A percentile compares a stretch with the other conserved stretches of the same genome.
phyloP scores from a whole-genome alignment of 2,329 filamentous ascomycete species.

The Penicillium sp. region DNA sequence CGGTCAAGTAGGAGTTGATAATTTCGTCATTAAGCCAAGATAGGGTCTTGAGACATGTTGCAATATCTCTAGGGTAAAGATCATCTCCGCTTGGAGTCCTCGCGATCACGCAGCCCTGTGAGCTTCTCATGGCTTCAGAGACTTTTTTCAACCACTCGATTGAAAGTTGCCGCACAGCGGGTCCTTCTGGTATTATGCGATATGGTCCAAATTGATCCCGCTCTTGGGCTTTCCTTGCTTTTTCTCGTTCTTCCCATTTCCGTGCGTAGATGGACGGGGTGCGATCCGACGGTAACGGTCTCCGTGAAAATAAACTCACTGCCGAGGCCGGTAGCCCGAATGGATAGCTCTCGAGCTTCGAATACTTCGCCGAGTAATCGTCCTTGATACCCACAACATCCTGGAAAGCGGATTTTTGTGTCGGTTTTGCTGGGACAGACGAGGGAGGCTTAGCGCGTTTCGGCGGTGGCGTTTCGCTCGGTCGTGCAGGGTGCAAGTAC shows the following conservation, averaged over 20 bases:
- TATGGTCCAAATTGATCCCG: slow-evolving; percentile 17
- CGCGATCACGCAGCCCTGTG: slow-evolving; percentile 32
- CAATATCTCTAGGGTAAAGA: slow-evolving; percentile 40
- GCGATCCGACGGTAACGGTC: slow-evolving; percentile 32
- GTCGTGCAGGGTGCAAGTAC: neutral
- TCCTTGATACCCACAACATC: slow-evolving; percentile 18
- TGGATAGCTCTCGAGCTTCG: slow-evolving; percentile 16
- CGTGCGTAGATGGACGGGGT: slow-evolving; percentile 34
- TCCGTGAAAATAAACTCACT: slow-evolving; percentile 31
- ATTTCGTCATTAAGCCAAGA: slow-evolving; percentile 53
- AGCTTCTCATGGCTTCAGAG: slow-evolving; percentile 31
- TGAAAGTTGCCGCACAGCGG: slow-evolving; percentile 41
- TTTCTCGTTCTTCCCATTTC: slow-evolving; percentile 33
- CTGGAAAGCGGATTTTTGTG: neutral
- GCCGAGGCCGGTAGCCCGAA: slow-evolving; percentile 35
- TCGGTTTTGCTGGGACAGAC: neutral
- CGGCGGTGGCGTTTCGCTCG: neutral
- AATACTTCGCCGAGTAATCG: slow-evolving; percentile 26
- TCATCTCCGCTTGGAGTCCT: slow-evolving; percentile 41
- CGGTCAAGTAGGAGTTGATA: slow-evolving; percentile 50
- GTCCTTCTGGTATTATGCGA: slow-evolving; percentile 31
- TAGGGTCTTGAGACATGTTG: slow-evolving; percentile 39
- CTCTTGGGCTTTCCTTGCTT: slow-evolving; percentile 27
- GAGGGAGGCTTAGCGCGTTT: neutral
- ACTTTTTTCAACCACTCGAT: slow-evolving; percentile 42